Base-by-base conservation (phyloP, 2,329 filamentous ascomycete genomes). In the Coleophoma cylindrospora region DNA sequence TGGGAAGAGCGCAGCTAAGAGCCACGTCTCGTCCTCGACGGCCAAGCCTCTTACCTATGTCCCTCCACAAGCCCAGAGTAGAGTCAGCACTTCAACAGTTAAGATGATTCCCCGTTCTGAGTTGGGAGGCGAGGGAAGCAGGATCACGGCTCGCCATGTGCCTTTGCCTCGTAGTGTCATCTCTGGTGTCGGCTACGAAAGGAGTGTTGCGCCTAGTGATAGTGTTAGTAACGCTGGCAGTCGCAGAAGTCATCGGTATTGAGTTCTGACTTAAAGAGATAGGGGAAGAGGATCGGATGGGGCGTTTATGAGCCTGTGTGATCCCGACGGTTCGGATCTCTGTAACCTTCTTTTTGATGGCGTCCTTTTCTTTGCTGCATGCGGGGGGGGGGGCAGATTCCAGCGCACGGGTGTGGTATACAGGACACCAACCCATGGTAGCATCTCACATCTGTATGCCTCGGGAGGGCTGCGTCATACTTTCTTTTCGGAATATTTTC, bases 221-320 rank as follows among this genome's bases (percentile, higher is more conserved):
- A 84, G 80, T 59, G 81, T 84, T 50, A 83, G 79, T 61, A 80
- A 77, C 56, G 72, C 83, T n/a, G 80, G 79, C n/a, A 59, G 47
- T 7, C 12, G 41, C 15, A 44, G 41, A 27, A 44, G 41, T 38
- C 36, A 17, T 38, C 36, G 27, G 27, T 27, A 27, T 27, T 27
- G 27, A 27, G 27, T 27, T 27, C 27, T 27, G 27, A 27, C 27
- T 27, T 27, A 27, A 27, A 27, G 27, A 27, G 27, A 27, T 27
- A 27, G 27, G 27, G 27, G 27, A 27, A 27, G 27, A 27, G 27
- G 27, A 27, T 27, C 27, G 27, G 27, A 27, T 27, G 27, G 27
- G 27, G 27, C 27, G 27, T 27, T 27, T 27, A 27, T 27, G 27
- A 27, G 9, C 27, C 27, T 27, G 3, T 27, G 27, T 27, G 27